Conservation (phyloP, 305 asterid species). For the Solanum hybrid region DNA sequence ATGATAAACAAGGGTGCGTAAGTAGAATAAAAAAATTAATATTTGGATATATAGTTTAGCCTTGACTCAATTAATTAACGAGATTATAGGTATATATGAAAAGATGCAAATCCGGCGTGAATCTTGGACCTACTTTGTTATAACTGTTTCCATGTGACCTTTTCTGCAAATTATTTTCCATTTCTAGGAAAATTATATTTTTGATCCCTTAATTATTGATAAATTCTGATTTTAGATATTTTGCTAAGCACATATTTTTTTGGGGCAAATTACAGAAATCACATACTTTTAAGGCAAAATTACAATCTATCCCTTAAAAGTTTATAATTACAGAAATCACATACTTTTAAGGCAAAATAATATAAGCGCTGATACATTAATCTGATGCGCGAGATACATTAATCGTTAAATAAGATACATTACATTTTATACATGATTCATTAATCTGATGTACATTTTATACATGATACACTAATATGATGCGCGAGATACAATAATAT, state of each 20-base stretch:
- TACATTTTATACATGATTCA: no score
- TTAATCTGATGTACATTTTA: no score
- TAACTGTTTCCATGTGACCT: slow-evolving; percentile 33
- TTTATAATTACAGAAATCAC: no score
- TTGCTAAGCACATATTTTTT: background rate
- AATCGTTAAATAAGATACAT: no score
- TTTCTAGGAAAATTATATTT: background rate
- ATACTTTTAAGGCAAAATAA: no score
- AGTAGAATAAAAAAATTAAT: background rate
- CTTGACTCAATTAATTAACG: background rate
- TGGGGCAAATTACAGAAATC: no score
- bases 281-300: no score
- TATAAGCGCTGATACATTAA: no score
- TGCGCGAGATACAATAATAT: no score
- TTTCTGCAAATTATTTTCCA: background rate
- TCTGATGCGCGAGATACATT: no score
- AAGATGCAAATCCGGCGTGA: slow-evolving; percentile 37
- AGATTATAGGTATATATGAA: background rate
- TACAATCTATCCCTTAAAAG: no score
- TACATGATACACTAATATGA: no score
- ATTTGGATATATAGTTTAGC: background rate
- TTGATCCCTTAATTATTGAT: background rate
- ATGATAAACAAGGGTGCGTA: background rate
- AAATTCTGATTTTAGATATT: background rate
- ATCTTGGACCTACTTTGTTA: slow-evolving; percentile 41